Percentiles rank a stretch among this genome's conserved stretches.
These are phyloP conservation scores for Austroboletus niveus DNA, from an alignment of 1,284 basidiomycete genomes.

Conservation along the genomic window DNA sequence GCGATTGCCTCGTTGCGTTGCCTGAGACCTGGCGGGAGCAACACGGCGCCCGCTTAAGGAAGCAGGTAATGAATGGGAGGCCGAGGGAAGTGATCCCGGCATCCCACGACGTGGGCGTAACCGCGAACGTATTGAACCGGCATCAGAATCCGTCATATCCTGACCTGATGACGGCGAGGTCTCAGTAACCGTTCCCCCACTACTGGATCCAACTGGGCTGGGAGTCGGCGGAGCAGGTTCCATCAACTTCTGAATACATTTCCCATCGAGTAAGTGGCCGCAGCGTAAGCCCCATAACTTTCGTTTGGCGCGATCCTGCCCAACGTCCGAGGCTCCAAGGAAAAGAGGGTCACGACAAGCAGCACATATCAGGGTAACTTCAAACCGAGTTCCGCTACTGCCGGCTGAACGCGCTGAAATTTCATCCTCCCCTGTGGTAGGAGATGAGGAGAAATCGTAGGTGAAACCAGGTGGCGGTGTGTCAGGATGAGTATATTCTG, in stretches of 20 bases:
- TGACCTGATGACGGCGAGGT: conserved; percentile 14
- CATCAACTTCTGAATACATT: conserved; percentile 59
- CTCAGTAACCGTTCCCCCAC: conserved; percentile 22
- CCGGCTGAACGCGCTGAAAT: conserved; percentile 17
- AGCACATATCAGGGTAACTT: conserved; percentile 56
- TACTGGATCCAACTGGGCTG: conserved; percentile 29
- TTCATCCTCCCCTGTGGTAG: conserved; percentile 29
- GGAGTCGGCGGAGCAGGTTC: conserved; percentile 34
- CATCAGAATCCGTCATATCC: conserved; percentile 19
- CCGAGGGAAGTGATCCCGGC: conserved; percentile 11
- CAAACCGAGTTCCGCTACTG: conserved; percentile 16
- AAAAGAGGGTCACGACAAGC: conserved; percentile 58
- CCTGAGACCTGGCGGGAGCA: conserved; percentile 1
- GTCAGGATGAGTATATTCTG: conserved; percentile 61
- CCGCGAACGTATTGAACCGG: conserved; percentile 49
- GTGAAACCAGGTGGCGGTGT: conserved; percentile 57
- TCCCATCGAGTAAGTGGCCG: conserved; percentile 74
- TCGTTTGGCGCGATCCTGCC: conserved; percentile 37
- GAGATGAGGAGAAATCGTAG: conserved; percentile 51
- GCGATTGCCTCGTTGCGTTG: conserved; percentile 22
- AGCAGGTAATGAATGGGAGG: conserved; percentile 5
- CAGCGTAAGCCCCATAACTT: conserved; percentile 69
- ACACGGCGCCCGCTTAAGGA: conserved; percentile 7
- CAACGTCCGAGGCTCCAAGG: conserved; percentile 35
- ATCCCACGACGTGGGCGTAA: conserved; percentile 44